Conservation (phyloP, 169 alveolate genomes). For the Cyclospora cayetanensis region DNA sequence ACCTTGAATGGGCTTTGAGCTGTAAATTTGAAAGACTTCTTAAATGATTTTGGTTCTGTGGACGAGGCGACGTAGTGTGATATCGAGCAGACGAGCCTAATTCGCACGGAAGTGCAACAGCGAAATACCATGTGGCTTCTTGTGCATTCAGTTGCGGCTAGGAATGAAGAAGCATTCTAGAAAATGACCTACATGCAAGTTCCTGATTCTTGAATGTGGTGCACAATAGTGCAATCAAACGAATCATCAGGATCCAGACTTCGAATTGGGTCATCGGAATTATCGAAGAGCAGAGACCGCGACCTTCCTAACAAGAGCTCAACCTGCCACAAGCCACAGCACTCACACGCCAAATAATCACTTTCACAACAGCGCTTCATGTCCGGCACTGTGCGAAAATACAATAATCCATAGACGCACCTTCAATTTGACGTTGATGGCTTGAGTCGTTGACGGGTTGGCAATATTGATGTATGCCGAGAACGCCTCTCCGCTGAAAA, state of each 20-base stretch:
- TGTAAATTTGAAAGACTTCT: conserved; percentile 69
- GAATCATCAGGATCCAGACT: conserved; percentile 61
- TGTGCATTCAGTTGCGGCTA: not conserved
- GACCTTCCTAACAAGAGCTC: conserved; percentile 49
- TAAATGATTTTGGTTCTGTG: conserved; percentile 67
- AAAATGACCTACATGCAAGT: conserved; percentile 46
- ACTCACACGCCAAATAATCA: not conserved
- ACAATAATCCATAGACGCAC: not conserved
- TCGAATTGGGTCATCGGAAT: conserved; percentile 65
- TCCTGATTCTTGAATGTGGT: conserved; percentile 63
- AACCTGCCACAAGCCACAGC: conserved; percentile 39
- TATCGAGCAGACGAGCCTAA: conserved; percentile 68
- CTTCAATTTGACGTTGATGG: conserved; percentile 61
- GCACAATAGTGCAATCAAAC: conserved; percentile 66
- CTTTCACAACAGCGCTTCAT: not conserved
- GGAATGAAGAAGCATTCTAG: not conserved
- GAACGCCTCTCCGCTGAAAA: conserved; percentile 69
- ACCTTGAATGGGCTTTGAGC: conserved; percentile 68
- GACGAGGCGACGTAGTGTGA: conserved; percentile 68
- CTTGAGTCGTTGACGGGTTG: conserved; percentile 56
- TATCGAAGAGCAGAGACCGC: conserved; percentile 60
- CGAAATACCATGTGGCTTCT: not conserved
- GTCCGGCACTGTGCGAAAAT: too few species aligned
- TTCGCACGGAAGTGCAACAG: not conserved
- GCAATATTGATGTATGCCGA: conserved; percentile 67